Conservation (phyloP, 768 basidiomycete genomes). For the Cytidiella melzeri region DNA sequence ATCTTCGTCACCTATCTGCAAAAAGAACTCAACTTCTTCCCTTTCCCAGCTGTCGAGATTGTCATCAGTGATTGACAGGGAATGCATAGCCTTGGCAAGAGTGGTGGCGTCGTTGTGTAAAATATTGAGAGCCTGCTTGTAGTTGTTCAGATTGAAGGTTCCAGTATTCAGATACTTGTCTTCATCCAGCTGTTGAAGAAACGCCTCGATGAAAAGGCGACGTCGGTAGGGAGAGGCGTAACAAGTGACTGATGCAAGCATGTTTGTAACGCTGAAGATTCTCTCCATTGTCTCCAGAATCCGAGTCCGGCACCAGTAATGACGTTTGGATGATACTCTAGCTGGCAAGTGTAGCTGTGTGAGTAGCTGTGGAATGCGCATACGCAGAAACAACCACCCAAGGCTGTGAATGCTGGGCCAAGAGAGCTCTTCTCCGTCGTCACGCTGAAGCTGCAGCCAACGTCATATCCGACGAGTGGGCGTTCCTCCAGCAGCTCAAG, state of each 20-base stretch:
- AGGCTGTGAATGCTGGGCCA: neutral
- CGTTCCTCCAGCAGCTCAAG: neutral
- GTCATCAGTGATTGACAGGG: conserved; percentile 1
- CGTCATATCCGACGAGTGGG: conserved; percentile 14
- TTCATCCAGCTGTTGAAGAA: conserved; percentile 13
- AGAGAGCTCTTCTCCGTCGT: conserved; percentile 12
- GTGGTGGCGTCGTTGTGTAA: conserved; percentile 13
- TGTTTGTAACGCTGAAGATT: conserved; percentile 29
- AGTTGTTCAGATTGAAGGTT: conserved; percentile 23
- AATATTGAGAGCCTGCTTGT: conserved; percentile 24
- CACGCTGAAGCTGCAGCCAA: conserved; percentile 15
- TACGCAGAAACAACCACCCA: conserved; percentile 8
- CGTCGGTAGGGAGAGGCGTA: conserved; percentile 12
- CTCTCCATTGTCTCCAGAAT: conserved; percentile 26
- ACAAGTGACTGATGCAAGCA: conserved; percentile 10
- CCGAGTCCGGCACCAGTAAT: conserved; percentile 27
- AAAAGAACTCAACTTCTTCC: conserved; percentile 25
- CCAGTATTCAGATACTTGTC: conserved; percentile 25
- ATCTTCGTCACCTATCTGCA: conserved; percentile 21
- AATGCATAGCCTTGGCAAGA: neutral
- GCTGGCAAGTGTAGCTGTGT: conserved; percentile 30
- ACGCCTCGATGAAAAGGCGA: conserved; percentile 4
- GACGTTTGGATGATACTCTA: conserved; percentile 25
- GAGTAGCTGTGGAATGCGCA: conserved; percentile 31
- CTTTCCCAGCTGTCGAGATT: conserved; percentile 15